A percentile compares a stretch with the other conserved stretches of the same genome.
Evolutionary conservation across 768 basidiomycete species (phyloP).

Genomic region (Lactifluus echinatus): DNA sequence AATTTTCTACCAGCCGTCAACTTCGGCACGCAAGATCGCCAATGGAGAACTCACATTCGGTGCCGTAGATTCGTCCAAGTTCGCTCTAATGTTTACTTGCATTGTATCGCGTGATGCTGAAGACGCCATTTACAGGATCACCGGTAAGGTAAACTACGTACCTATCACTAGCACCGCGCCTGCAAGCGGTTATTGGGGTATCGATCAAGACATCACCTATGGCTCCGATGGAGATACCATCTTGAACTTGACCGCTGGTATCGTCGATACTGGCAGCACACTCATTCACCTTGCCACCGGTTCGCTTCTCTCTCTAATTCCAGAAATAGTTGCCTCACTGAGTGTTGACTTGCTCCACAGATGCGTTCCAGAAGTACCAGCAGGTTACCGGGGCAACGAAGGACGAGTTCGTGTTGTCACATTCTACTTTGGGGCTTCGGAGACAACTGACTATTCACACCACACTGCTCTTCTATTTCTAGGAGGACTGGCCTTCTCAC

Average conservation of each 20-base stretch:
- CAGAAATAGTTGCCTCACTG: too few species aligned
- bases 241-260: slow-evolving; percentile 33
- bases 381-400: slow-evolving; percentile 42
- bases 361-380: slow-evolving; percentile 50
- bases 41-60: slow-evolving; percentile 55
- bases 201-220: slow-evolving; percentile 37
- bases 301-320: neutral
- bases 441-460: neutral
- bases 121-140: slow-evolving; percentile 22
- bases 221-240: slow-evolving; percentile 26
- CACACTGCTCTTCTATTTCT: neutral
- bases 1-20: slow-evolving; percentile 46
- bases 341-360: slow-evolving; percentile 18
- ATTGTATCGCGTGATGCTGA: slow-evolving; percentile 18
- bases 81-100: neutral
- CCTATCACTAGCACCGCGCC: slow-evolving; percentile 40
- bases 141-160: slow-evolving; percentile 30
- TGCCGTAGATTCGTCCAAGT: slow-evolving; percentile 40
- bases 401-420: slow-evolving; percentile 34
- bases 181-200: slow-evolving; percentile 43
- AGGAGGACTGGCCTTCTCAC: slow-evolving; percentile 50
- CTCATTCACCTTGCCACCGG: slow-evolving; percentile 44
- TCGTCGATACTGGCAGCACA: slow-evolving; percentile 48
- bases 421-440: neutral
- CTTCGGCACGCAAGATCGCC: slow-evolving; percentile 23